These are phyloP conservation scores for Pseudocercospora pini-densiflorae DNA, from an alignment of 2,329 filamentous ascomycete genomes.

Conservation along the genomic window DNA sequence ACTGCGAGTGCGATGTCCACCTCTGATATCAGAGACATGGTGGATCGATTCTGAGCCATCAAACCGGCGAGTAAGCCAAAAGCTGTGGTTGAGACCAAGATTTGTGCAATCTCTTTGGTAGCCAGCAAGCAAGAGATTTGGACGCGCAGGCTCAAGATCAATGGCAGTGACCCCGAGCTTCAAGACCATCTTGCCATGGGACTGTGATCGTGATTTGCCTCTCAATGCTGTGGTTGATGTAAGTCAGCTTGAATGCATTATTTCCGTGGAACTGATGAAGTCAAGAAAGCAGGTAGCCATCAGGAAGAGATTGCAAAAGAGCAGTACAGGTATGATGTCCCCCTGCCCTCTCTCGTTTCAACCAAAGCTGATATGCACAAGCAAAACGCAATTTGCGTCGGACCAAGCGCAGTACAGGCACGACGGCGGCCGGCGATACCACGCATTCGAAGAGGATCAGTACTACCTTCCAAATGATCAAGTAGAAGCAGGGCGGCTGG, in stretches of 20 bases:
- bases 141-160: neutral
- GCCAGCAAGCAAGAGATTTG: no score
- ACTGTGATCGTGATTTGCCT: neutral
- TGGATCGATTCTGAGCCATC: no score
- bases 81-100: no score
- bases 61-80: no score
- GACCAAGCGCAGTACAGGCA: neutral
- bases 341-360: neutral
- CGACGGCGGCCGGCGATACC: neutral
- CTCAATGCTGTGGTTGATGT: neutral
- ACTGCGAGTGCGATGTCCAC: neutral
- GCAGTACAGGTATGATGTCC: neutral
- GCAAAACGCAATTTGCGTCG: neutral
- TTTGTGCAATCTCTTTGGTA: no score
- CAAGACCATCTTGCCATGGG: neutral
- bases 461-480: slow-evolving; percentile 11
- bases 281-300: no score
- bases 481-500: slow-evolving; percentile 10
- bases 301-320: neutral
- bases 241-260: neutral
- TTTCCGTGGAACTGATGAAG: no score
- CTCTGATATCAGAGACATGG: neutral
- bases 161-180: neutral
- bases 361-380: neutral
- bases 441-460: neutral